These are phyloP conservation scores for Aspergillus avenaceus DNA, from an alignment of 495 filamentous ascomycete genomes.

Conservation along the genomic window DNA sequence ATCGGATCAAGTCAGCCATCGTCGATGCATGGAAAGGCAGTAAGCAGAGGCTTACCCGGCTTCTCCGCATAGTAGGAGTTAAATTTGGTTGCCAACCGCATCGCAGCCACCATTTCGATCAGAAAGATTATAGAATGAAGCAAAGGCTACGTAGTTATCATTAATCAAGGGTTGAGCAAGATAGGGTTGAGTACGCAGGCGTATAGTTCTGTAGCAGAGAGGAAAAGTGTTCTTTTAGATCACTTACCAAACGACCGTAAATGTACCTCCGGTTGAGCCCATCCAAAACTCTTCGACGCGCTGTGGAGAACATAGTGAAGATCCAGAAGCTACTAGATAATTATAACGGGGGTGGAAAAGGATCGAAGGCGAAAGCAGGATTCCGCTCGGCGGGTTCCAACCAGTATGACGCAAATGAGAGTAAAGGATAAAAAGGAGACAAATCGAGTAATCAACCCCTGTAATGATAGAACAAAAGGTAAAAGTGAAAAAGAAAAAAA, in stretches of 20 bases:
- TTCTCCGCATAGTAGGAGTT: constrained; percentile 86
- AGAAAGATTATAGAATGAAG: constrained; percentile 81
- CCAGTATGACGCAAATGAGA: constrained; percentile 43
- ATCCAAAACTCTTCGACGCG: constrained; percentile 59
- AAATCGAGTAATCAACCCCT: neutral
- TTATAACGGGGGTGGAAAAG: constrained; percentile 1
- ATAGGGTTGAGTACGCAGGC: too few species aligned
- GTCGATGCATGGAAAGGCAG: neutral
- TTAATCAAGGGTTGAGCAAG: neutral
- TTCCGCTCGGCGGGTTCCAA: constrained; percentile 22
- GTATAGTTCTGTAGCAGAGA: neutral
- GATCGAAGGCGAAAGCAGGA: constrained; percentile 17
- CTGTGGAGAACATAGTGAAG: constrained; percentile 39
- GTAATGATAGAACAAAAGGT: neutral
- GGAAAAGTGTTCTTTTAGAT: constrained; percentile 2
- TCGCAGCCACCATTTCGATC: constrained; percentile 81
- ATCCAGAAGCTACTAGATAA: constrained; percentile 8
- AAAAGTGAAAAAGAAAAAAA: too few species aligned
- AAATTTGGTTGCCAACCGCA: constrained; percentile 78
- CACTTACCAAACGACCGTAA: constrained; percentile 73
- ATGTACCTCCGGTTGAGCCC: constrained; percentile 74
- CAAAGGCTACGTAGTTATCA: constrained; percentile 59
- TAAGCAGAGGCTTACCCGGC: constrained; percentile 54
- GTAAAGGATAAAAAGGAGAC: neutral
- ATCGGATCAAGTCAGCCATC: constrained; percentile 20